Evolutionary conservation across 495 filamentous ascomycete species (phyloP), one percentile per base, ranked within the genome.

Genomic region (Aspergillus asperescens): DNA sequence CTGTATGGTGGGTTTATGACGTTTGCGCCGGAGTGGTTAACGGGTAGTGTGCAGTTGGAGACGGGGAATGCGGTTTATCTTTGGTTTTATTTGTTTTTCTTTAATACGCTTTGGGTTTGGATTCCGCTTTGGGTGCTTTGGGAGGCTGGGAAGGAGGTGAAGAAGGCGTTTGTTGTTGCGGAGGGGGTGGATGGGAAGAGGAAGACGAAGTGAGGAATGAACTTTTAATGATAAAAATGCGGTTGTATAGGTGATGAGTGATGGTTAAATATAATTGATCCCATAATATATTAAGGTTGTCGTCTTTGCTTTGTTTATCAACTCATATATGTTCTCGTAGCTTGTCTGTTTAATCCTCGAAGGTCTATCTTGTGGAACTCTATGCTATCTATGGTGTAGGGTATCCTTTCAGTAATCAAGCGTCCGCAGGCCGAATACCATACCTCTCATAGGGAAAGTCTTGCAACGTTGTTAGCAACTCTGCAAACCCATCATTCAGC

Each of bases 1-100:
- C 64, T 97, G 10, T 97, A 97, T 70, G 92, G 92, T 31, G 90
- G 88, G 76, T 96, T 86, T 64, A 96, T 97, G 88, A 97, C 92
- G 0, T 97, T 97, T 70, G 85, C 81, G 57, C 92, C 92, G 12
- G 92, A 97, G 72, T 97, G 90, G 91, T 68, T 97, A 49, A 85
- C 78, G 4, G 87, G 83, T 1, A 87, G 76, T 52, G 66, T 80
- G 53, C 89, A 89, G 66, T 75, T 97, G 58, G 84, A 91, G 58
- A 86, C 82, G 0, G 81, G 79, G 52, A 90, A 94, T 59, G 86
- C 81, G 55, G 90, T 96, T 77, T 95, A 91, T 61, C 63, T 86
- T 58, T 85, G 88, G 88, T 71, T 96, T 9, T 96, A 95, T 62
- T 69, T 97, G 47, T 75, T 88, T 58, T 95, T 95, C 71, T 96